Base-by-base conservation (phyloP, 352 stramenopile species). In the Globisporangium nodosum region DNA sequence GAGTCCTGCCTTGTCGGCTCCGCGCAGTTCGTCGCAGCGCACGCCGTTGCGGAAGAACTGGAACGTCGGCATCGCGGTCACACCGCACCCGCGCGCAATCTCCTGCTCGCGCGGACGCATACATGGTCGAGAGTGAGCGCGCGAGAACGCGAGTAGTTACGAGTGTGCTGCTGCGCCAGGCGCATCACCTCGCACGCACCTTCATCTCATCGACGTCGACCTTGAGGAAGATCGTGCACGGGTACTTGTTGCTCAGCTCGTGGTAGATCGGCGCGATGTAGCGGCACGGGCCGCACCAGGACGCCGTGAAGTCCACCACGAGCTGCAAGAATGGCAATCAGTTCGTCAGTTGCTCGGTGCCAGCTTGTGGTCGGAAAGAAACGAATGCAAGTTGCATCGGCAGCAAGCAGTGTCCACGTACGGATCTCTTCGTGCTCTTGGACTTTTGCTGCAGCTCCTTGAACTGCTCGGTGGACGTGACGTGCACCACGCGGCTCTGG, bases 1-100 rank as follows among this genome's bases (percentile, higher is more conserved):
- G 9, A 94, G 66, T 3, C 47, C 66, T 24, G 66, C 78, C 49
- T 74, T 79, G 64, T 96, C 80, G 11, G 93, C 93, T 9, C 93
- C 93, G 6, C 77, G 74, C 50, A 97, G 64, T 66, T 97, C 88
- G 56, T 97, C 86, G 33, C 92, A 87, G 70, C 93, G 96, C 33
- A 66, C 74, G 47, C 88, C 89, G 52, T 83, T 84, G 65, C 96
- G 94, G 69, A 88, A 98, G 64, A 98, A 92, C 59, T 98, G 88
- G 71, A 98, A 98, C n/a, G 94, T 98, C 7, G 94, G 94, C 92
- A 98, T 98, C 42, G 90, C 86, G 13, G 66, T 78, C 66, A 98
- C 89, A 27, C 83, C 88, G 64, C 81, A 92, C 11, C 60, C 62
- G 30, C 66, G 61, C 0, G 81, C 70, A 56, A 96, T 76, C 40